Base-by-base conservation (phyloP, 768 basidiomycete genomes). In the Lentinula lateritia region DNA sequence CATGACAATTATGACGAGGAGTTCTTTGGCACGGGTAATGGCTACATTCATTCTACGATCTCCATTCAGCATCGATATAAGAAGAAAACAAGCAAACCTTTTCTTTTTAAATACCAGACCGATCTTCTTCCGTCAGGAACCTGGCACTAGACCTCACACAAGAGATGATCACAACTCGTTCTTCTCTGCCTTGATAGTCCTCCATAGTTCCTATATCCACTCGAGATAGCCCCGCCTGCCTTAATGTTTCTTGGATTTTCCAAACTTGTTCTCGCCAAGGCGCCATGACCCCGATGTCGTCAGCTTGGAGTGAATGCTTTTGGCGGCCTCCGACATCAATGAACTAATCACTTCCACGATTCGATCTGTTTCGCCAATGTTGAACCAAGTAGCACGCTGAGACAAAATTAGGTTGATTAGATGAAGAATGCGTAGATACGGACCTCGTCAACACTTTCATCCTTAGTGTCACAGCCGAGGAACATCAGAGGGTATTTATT, bases 251-350 rank as follows among this genome's bases (percentile, higher is more conserved):
- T 66, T 80, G 76, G 38, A 82, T 66, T 62, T 77, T 78, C 80
- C 80, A 81, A 0, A 83, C 81, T 52, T 83, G 81, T 61, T 79
- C 80, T 58, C 82, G 74, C 76, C 80, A 82, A 1, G 81, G 77
- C 0, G 82, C 76, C 78, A 83, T 82, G 6, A 82, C 74, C 0
- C 81, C 79, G 55, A 83, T 80, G 38, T 82, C 73, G 10, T 68
- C 69, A 10, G 77, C 67, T 45, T 69, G 68, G 7, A 82, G 69
- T 1, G 81, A 2, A 69, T 68, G 57, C 75, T 79, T 1, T 66
- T 58, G 6, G 70, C 64, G 8, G 68, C 68, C 62, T 80, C 75
- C 7, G 68, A 64, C 35, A 82, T 64, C 28, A 83, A 67, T 5
- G 76, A 77, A 46, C 69, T 71, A 41, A 81, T 74, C 2, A 72